Evolutionary conservation across 1,284 basidiomycete species (phyloP).

Genomic region (Coriolopsis trogii): DNA sequence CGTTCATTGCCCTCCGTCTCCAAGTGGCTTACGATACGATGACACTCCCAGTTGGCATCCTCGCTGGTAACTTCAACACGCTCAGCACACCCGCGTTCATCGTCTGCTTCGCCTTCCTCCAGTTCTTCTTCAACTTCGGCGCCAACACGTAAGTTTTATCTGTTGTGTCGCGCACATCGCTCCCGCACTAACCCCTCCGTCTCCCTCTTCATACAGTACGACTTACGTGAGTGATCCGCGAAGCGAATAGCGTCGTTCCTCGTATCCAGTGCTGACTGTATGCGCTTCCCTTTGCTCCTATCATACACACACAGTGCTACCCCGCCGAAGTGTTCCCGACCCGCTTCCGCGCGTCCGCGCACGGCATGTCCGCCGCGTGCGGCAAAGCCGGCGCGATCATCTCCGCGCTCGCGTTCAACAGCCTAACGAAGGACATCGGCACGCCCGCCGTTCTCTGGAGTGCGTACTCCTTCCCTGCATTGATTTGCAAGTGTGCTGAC

Average conservation of each 20-base stretch:
- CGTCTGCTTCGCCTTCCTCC: conserved; percentile 69
- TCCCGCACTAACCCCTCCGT: neutral
- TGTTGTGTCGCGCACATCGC: too few relatives aligned
- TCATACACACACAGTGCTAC: conserved; percentile 49
- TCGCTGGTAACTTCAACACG: conserved; percentile 67
- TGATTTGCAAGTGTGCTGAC: conserved; percentile 24
- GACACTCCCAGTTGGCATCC: conserved; percentile 51
- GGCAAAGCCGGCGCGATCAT: conserved; percentile 86
- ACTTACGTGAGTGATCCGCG: conserved; percentile 45
- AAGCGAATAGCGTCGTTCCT: neutral
- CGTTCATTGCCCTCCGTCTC: conserved; percentile 31
- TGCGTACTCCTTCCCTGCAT: conserved; percentile 41
- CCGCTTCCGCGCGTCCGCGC: conserved; percentile 76
- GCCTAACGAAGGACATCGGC: conserved; percentile 65
- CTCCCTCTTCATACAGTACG: conserved; percentile 39
- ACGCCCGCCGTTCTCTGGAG: conserved; percentile 66
- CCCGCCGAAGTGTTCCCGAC: conserved; percentile 93
- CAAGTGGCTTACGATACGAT: neutral
- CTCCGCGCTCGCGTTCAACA: conserved; percentile 80
- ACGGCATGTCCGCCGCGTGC: conserved; percentile 79
- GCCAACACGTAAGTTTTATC: conserved; percentile 70
- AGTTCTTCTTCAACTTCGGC: conserved; percentile 84
- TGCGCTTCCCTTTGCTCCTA: conserved; percentile 2
- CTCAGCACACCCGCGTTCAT: conserved; percentile 68
- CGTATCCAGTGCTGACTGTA: conserved; percentile 24